Evolutionary conservation across 768 basidiomycete species (phyloP).

Genomic region (Hericium erinaceus): DNA sequence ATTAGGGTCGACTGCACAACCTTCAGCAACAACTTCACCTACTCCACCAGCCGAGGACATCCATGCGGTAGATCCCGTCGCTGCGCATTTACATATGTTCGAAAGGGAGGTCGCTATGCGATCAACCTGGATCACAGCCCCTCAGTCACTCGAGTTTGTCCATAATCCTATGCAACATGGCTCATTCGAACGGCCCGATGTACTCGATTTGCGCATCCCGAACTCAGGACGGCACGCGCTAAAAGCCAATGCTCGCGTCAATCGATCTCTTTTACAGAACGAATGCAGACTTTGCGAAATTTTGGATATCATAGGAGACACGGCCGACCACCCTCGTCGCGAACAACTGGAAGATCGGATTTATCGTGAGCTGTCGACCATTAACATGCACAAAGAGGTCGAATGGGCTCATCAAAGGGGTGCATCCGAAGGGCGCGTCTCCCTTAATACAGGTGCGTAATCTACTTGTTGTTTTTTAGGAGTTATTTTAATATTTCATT

Average conservation of each 20-base stretch:
- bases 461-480: background rate
- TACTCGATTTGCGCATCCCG: background rate
- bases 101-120: background rate
- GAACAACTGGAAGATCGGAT: background rate
- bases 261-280: background rate
- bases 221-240: background rate
- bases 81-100: background rate
- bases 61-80: too few species aligned
- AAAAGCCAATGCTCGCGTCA: background rate
- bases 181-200: background rate
- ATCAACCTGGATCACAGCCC: background rate
- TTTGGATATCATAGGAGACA: background rate
- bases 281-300: background rate
- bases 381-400: background rate
- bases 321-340: background rate
- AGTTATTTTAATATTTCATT: too few species aligned
- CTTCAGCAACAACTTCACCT: background rate
- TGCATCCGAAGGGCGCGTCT: background rate
- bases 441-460: background rate
- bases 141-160: background rate
- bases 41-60: too few species aligned
- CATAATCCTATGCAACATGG: background rate
- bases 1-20: background rate
- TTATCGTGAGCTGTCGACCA: background rate
- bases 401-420: background rate